Conservation (phyloP, 306 rosid species). For the Canavalia ensiformis region DNA sequence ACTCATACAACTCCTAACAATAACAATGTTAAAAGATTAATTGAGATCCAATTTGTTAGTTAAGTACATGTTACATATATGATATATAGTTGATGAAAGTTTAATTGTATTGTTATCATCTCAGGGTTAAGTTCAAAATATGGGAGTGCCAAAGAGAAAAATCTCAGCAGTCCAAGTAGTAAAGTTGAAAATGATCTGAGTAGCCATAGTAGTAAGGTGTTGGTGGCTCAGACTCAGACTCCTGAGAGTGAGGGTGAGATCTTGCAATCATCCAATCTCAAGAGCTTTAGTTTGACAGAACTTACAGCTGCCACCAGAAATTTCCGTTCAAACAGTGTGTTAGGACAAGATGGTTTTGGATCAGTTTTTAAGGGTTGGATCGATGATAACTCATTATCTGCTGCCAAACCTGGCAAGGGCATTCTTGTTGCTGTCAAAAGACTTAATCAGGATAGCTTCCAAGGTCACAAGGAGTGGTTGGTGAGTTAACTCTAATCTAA, state of each 20-base stretch:
- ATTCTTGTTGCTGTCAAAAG: slow-evolving; percentile 65
- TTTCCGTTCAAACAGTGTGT: slow-evolving; percentile 63
- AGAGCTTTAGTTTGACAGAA: slow-evolving; percentile 59
- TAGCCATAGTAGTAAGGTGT: slow-evolving; percentile 47
- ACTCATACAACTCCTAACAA: not conserved
- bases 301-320: slow-evolving; percentile 68
- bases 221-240: slow-evolving; percentile 45
- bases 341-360: slow-evolving; percentile 65
- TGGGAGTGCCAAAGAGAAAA: slow-evolving; percentile 44
- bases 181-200: slow-evolving; percentile 41
- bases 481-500: slow-evolving; percentile 55
- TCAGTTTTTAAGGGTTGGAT: slow-evolving; percentile 80
- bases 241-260: slow-evolving; percentile 60
- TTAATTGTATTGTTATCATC: slow-evolving; percentile 23
- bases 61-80: slow-evolving; percentile 18
- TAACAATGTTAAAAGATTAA: not conserved
- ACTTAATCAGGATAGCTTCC: slow-evolving; percentile 57
- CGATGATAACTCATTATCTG: slow-evolving; percentile 58
- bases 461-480: slow-evolving; percentile 64
- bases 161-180: slow-evolving; percentile 33
- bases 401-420: slow-evolving; percentile 67
- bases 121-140: slow-evolving; percentile 61
- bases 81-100: slow-evolving; percentile 15
- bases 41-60: slow-evolving; percentile 34
- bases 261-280: slow-evolving; percentile 58